Evolutionary conservation across 768 basidiomycete genomes (phyloP).

Genomic region (Naematelia encephala): DNA sequence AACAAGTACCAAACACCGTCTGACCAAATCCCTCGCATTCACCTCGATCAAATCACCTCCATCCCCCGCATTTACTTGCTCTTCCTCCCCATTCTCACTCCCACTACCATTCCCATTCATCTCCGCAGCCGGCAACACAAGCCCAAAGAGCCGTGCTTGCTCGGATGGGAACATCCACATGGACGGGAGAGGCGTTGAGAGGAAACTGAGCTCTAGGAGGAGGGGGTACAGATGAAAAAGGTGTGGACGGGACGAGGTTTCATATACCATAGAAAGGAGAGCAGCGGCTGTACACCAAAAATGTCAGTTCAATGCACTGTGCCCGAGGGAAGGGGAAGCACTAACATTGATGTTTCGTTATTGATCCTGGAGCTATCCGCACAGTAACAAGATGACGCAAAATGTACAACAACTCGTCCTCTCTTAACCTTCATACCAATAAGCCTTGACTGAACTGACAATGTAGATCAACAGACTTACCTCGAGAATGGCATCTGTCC

Average conservation of each 20-base stretch:
- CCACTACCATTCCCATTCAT: constrained; percentile 3
- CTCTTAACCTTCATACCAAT: constrained; percentile 60
- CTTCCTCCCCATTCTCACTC: constrained; percentile 1
- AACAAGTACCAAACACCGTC: constrained; percentile 37
- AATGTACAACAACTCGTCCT: constrained; percentile 85
- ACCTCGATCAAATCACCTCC: constrained; percentile 43
- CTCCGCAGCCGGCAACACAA: constrained; percentile 4
- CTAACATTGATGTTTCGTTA: constrained; percentile 64
- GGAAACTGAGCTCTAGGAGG: constrained; percentile 73
- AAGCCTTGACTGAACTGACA: too few relatives aligned
- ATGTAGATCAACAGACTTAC: too few relatives aligned
- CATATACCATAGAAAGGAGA: constrained; percentile 66
- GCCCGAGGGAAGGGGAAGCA: constrained; percentile 41
- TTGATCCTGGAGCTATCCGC: constrained; percentile 65
- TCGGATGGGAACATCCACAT: constrained; percentile 59
- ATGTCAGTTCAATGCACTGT: not conserved
- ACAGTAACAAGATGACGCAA: constrained; percentile 71
- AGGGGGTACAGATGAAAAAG: constrained; percentile 82
- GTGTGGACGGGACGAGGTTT: constrained; percentile 73
- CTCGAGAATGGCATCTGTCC: constrained; percentile 84
- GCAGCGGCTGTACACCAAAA: constrained; percentile 47
- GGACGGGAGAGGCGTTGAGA: constrained; percentile 65
- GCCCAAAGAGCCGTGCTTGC: constrained; percentile 21
- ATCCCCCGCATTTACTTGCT: constrained; percentile 32
- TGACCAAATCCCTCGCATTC: constrained; percentile 30